Conservation (phyloP, 805 yeast genomes). For the Candida nanaspora region DNA sequence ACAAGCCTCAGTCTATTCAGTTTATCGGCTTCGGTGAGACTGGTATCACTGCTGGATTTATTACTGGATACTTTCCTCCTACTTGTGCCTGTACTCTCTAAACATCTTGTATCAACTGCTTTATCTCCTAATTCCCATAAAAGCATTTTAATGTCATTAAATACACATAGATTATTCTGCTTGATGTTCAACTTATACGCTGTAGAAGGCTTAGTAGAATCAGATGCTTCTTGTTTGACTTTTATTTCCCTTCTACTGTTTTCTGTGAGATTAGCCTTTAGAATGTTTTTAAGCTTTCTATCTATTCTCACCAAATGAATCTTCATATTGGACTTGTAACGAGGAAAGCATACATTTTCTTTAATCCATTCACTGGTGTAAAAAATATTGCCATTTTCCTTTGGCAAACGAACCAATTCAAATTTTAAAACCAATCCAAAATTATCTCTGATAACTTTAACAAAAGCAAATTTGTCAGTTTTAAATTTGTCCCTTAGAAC, state of each 20-base stretch:
- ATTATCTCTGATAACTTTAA: slow-evolving; percentile 31
- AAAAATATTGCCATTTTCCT: slow-evolving; percentile 5
- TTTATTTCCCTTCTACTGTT: not conserved
- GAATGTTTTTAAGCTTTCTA: not conserved
- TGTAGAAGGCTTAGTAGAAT: not conserved
- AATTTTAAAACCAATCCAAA: slow-evolving; percentile 31
- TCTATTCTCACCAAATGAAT: slow-evolving; percentile 21
- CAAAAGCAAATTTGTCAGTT: slow-evolving; percentile 22
- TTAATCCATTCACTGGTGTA: slow-evolving; percentile 30
- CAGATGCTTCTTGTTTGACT: not conserved
- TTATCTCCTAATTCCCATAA: not conserved
- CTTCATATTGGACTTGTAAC: slow-evolving; percentile 39
- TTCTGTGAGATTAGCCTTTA: not conserved
- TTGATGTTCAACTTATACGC: not conserved
- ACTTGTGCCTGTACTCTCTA: not conserved
- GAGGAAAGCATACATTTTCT: slow-evolving; percentile 32
- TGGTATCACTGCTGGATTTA: too few species aligned
- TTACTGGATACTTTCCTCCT: too few species aligned
- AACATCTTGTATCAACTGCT: not conserved
- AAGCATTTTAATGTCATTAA: not conserved
- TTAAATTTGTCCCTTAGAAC: slow-evolving; percentile 10
- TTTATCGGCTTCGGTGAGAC: too few species aligned
- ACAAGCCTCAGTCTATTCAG: not conserved
- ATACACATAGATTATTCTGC: not conserved
- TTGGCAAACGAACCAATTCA: slow-evolving; percentile 22